Evolutionary conservation across 1,139 yeast genomes (phyloP), one percentile per base, ranked within the genome.

Genomic region (Sugiyamaella paludigena): DNA sequence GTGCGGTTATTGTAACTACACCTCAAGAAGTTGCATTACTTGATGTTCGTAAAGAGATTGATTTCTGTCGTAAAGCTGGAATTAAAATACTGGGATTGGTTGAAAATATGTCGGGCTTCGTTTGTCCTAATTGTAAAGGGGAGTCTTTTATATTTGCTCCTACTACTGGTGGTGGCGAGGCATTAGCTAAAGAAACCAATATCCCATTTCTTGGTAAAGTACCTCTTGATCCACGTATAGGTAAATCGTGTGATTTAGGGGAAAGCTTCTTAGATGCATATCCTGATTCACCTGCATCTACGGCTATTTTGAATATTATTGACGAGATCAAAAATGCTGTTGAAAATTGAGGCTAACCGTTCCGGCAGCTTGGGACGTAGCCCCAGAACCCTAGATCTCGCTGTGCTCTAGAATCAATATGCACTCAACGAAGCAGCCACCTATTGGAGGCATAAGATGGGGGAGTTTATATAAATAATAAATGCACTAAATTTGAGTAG

Each of bases 71-170:
- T 45, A 94, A 92, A 66, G 98, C 97, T 1, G 84, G 83, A 4
- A 89, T 94, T 53, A 83, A 78, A 49, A 79, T 94, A 2, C 67
- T 92, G 47, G 99, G 99, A 0, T 69, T 94, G 27, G 97, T 94
- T 30, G 99, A 94, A 65, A 94, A 94, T 66, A 94, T 94, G 99
- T 81, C 96, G 6, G 98, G 98, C 1, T 94, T 94, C 71, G 98
- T 94, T 12, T 94, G 99, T 65, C 98, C 98, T 4, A 81, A 76
- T 58, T 94, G 99, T 68, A 79, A 87, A 54, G 95, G 95, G 7
- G 88, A 89, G 67, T 86, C 96, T 0, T 83, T 84, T 61, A 91
- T 94, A 10, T 94, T 94, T 69, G 85, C 84, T 56, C 88, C 98
- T 32, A 92, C 98, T 3, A 94, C 98, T 1, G 98, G 98, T 12